Conservation (phyloP, 140 eudicot genomes). For the Oenanthe javanica region DNA sequence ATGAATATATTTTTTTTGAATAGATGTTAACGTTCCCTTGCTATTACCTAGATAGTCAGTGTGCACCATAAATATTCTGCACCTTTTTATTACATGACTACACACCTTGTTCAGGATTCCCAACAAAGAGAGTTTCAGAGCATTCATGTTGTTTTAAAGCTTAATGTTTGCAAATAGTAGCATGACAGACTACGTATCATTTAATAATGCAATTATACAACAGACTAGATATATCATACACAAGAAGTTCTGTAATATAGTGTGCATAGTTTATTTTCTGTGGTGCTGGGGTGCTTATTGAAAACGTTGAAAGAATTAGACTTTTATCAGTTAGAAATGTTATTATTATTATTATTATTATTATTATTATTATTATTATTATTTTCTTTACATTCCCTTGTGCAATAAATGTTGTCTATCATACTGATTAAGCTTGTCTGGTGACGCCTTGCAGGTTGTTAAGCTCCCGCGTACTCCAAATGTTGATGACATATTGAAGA, state of each 20-base stretch:
- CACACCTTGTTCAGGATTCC: background rate
- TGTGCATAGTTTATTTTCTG: no score
- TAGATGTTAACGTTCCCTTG: background rate
- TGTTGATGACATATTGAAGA: slow-evolving; percentile 29
- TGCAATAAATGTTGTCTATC: background rate
- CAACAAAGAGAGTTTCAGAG: background rate
- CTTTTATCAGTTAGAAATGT: background rate
- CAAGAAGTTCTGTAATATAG: no score
- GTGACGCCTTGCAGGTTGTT: slow-evolving; percentile 31
- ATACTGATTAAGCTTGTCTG: background rate
- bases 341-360: no score
- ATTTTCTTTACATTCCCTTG: background rate
- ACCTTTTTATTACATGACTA: background rate
- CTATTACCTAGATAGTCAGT: background rate
- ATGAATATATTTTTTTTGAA: background rate
- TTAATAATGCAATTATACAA: background rate
- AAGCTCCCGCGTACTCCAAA: slow-evolving; percentile 44
- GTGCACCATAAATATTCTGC: background rate
- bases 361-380: background rate
- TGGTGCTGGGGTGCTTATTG: background rate
- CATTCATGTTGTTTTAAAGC: background rate
- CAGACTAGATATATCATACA: background rate
- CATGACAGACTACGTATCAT: no score
- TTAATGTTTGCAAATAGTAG: background rate
- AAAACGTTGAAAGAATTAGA: background rate